A percentile compares a stretch with the other conserved stretches of the same genome.
Evolutionary conservation across 2,329 filamentous ascomycete genomes (phyloP).

Genomic region (Verticillium alfalfae): DNA sequence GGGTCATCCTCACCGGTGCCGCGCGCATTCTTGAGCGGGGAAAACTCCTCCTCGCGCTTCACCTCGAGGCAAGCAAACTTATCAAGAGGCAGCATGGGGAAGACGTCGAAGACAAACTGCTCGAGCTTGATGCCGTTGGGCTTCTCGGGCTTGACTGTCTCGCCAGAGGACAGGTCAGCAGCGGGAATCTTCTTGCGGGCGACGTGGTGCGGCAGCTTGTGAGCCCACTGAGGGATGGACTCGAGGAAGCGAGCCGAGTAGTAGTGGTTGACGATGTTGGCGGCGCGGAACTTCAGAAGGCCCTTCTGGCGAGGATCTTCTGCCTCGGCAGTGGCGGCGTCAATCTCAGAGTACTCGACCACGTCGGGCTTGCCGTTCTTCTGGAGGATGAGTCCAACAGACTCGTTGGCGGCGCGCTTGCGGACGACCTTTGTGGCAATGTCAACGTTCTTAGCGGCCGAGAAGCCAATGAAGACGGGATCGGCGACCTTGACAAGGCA

Average conservation of each 20-base stretch:
- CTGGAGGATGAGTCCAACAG: slow-evolving; percentile 86
- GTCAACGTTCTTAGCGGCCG: slow-evolving; percentile 81
- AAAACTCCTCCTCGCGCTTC: slow-evolving; percentile 95
- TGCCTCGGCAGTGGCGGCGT: slow-evolving; percentile 81
- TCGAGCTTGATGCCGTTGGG: slow-evolving; percentile 98
- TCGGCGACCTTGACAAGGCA: slow-evolving; percentile 99
- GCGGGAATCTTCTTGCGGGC: slow-evolving; percentile 97
- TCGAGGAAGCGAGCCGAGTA: slow-evolving; percentile 93
- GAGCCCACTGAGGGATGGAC: slow-evolving; percentile 78
- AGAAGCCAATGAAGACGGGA: slow-evolving; percentile 90
- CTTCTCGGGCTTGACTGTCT: slow-evolving; percentile 83
- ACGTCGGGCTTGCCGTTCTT: slow-evolving; percentile 97
- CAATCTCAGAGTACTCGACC: slow-evolving; percentile 98
- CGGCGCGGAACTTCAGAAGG: slow-evolving; percentile 90
- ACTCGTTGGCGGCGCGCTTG: slow-evolving; percentile 94
- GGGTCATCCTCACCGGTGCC: slow-evolving; percentile 89
- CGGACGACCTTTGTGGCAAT: slow-evolving; percentile 99
- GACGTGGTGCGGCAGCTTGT: slow-evolving; percentile 89
- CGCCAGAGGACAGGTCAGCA: slow-evolving; percentile 69
- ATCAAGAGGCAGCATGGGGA: slow-evolving; percentile 77
- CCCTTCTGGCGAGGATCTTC: slow-evolving; percentile 74
- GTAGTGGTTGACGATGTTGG: slow-evolving; percentile 99
- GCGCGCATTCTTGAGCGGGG: slow-evolving; percentile 83
- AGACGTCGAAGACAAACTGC: slow-evolving; percentile 98
- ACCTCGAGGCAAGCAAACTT: slow-evolving; percentile 97